Evolutionary conservation across 2,329 filamentous ascomycete genomes (phyloP).

Genomic region (Cercospora brassicicola): DNA sequence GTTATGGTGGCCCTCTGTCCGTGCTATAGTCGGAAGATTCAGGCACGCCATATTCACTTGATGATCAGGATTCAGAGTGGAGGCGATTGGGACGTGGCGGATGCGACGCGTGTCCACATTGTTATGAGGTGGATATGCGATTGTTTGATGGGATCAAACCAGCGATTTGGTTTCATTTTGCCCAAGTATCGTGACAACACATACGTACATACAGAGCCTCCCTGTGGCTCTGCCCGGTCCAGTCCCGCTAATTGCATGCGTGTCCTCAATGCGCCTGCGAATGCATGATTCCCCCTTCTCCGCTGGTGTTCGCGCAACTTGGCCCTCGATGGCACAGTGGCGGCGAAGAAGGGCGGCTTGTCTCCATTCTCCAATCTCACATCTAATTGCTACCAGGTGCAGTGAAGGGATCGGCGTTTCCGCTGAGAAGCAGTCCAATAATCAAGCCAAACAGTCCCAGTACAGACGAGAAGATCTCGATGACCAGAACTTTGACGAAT

Average conservation of each 20-base stretch:
- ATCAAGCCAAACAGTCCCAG: conserved; percentile 95
- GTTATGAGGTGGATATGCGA: not conserved
- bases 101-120: not conserved
- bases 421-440: conserved; percentile 82
- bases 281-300: not conserved
- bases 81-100: not conserved
- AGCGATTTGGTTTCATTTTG: not conserved
- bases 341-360: not conserved
- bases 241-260: not conserved
- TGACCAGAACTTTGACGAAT: conserved; percentile 97
- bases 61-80: not conserved
- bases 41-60: not conserved
- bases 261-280: conserved; percentile 7
- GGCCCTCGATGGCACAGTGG: not conserved
- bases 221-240: conserved; percentile 4
- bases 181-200: conserved; percentile 12
- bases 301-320: not conserved
- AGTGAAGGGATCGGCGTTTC: conserved; percentile 75
- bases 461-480: conserved; percentile 98
- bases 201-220: conserved; percentile 17
- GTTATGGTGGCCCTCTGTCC: not conserved
- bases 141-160: not conserved
- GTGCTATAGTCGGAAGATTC: not conserved
- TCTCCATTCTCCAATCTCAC: not conserved
- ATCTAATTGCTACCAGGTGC: conserved; percentile 21